Base-by-base conservation (phyloP, 164 flowering plant genomes). In the Annona squamosa region DNA sequence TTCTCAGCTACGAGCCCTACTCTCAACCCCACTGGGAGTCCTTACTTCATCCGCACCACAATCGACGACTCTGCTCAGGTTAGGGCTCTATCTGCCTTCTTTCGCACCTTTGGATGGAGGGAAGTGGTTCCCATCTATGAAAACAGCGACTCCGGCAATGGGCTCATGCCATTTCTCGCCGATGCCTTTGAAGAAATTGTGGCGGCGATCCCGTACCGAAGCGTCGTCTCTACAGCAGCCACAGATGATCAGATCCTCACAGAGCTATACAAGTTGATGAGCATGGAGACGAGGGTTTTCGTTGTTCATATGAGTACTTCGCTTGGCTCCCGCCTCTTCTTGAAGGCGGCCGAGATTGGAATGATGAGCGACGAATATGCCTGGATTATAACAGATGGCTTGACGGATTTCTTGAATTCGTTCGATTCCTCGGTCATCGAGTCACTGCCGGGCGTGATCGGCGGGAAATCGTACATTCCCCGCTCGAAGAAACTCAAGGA, bases 361-460 rank as follows among this genome's bases (percentile, higher is more conserved):
- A 80, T 82, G 81, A 80, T 82, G 75, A 64, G 10, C 1, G 46
- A 76, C 4, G 81, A 67, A 42, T 82, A 72, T 70, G 81, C 43
- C 0, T 81, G 84, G 81, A 81, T 81, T 13, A 9, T 79, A 41
- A 81, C 84, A 0, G 13, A 57, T 65, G 79, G 79, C 1, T 9
- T 76, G 4, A 62, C 61, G 3, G 71, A 70, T 63, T 63, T 61
- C 17, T 46, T 79, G 43, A 62, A 56, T 46, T 74, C 69, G n/a
- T 17, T 76, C 65, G 72, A 80, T 66, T 48, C 57, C 44, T 57
- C 79, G 12, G 64, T 65, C 7, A 63, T 78, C 1, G 59, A 72
- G 43, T 67, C 78, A 26, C 78, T 82, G 85, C 73, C 80, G 70
- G 83, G 85, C 2, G 78, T 72, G 4, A 10, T 82, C 61, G 85